Conservation (phyloP, 2,329 filamentous ascomycete genomes). For the Colletotrichum ledebouriae region DNA sequence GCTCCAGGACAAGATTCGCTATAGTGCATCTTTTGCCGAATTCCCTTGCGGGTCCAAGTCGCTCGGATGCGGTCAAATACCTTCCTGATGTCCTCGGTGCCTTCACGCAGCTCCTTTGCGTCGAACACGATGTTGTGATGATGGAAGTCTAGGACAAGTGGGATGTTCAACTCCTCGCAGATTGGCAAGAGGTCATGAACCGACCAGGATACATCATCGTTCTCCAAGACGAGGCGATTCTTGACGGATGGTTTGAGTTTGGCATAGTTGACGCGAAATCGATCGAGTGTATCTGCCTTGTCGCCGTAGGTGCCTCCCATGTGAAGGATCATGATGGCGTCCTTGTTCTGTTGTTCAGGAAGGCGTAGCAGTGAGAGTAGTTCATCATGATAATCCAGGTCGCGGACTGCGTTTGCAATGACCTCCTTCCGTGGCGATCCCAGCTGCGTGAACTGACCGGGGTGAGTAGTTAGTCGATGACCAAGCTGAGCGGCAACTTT, state of each 20-base stretch:
- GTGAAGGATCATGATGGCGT: slow-evolving; percentile 95
- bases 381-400: slow-evolving; percentile 90
- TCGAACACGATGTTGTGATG: slow-evolving; percentile 97
- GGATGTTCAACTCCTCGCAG: slow-evolving; percentile 95
- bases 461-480: slow-evolving; percentile 90
- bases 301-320: slow-evolving; percentile 94
- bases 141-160: slow-evolving; percentile 91
- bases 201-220: slow-evolving; percentile 94
- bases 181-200: slow-evolving; percentile 91
- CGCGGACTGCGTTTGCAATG: slow-evolving; percentile 80
- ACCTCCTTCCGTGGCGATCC: slow-evolving; percentile 86
- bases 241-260: slow-evolving; percentile 78
- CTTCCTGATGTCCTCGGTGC: slow-evolving; percentile 82
- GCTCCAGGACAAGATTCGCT: slow-evolving; percentile 84
- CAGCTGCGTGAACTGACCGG: slow-evolving; percentile 92
- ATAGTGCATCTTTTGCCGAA: slow-evolving; percentile 97
- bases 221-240: slow-evolving; percentile 87
- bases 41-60: slow-evolving; percentile 87
- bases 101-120: slow-evolving; percentile 78
- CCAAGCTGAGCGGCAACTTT: slow-evolving; percentile 81
- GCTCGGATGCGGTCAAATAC: slow-evolving; percentile 83
- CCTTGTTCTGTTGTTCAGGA: slow-evolving; percentile 81
- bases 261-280: slow-evolving; percentile 83
- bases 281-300: slow-evolving; percentile 81
- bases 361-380: slow-evolving; percentile 82